Conservation (phyloP, 164 flowering plant species). For the Pachysandra terminalis region DNA sequence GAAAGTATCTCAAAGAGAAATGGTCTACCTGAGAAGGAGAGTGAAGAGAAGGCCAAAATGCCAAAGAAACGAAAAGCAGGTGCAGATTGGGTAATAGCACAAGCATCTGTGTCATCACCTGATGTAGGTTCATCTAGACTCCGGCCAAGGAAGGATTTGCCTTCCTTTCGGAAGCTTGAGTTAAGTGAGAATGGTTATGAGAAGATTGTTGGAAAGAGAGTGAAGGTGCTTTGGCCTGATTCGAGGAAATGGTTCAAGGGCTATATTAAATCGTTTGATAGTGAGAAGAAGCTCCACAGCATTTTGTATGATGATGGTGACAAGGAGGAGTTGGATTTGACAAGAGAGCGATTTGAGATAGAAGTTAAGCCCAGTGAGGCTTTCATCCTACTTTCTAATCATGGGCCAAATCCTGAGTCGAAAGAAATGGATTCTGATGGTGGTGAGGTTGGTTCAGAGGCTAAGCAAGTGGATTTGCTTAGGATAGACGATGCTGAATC, state of each 20-base stretch:
- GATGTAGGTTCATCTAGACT: background rate
- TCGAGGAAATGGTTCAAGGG: constrained; percentile 17
- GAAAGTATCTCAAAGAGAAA: background rate
- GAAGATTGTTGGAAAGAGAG: constrained; percentile 11
- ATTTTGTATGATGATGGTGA: constrained; percentile 17
- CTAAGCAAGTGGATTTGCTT: background rate
- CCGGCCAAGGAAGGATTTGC: constrained; percentile 10
- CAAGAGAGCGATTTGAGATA: constrained; percentile 10
- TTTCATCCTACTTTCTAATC: background rate
- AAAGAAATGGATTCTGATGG: background rate
- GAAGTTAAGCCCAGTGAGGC: constrained; percentile 12
- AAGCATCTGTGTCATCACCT: background rate
- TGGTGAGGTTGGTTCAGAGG: background rate
- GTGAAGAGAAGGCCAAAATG: background rate
- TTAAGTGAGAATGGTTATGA: constrained; percentile 10
- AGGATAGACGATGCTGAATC: background rate
- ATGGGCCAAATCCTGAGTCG: background rate
- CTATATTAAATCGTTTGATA: constrained; percentile 6
- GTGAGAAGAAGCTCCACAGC: constrained; percentile 7
- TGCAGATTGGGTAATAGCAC: constrained; percentile 3
- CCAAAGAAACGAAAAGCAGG: constrained; percentile 7
- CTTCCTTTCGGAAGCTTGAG: constrained; percentile 10
- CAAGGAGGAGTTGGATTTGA: constrained; percentile 10
- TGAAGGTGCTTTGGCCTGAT: constrained; percentile 13
- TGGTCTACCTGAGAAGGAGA: background rate